Evolutionary conservation across 1,139 yeast genomes (phyloP).

Genomic region (Saccharomycopsis hybrid): DNA sequence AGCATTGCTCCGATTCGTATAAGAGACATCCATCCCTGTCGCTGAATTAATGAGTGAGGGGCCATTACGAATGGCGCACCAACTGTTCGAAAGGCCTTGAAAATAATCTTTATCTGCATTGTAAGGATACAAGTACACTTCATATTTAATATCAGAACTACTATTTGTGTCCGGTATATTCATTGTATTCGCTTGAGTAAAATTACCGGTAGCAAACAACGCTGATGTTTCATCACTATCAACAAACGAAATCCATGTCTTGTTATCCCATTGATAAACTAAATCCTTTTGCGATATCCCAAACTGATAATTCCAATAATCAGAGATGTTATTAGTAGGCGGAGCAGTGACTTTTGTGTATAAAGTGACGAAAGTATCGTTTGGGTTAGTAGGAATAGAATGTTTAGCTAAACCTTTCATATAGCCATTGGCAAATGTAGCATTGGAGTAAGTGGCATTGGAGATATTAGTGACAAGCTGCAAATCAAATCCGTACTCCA

Average conservation of each 20-base stretch:
- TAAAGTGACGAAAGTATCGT: conserved; percentile 23
- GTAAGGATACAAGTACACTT: conserved; percentile 39
- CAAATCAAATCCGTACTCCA: conserved; percentile 46
- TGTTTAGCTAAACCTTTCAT: conserved; percentile 46
- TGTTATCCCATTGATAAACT: conserved; percentile 64
- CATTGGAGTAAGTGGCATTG: conserved; percentile 19
- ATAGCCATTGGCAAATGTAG: conserved; percentile 44
- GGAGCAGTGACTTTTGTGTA: conserved; percentile 38
- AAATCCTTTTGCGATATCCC: conserved; percentile 64
- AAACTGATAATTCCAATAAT: conserved; percentile 54
- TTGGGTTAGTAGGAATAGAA: conserved; percentile 26
- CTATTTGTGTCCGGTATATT: conserved; percentile 25
- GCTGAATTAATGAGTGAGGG: conserved; percentile 32
- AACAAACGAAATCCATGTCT: conserved; percentile 52
- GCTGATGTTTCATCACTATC: conserved; percentile 74
- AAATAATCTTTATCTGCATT: conserved; percentile 31
- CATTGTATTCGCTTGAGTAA: conserved; percentile 30
- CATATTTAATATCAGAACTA: conserved; percentile 31
- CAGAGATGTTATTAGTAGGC: conserved; percentile 27
- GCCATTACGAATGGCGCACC: conserved; percentile 60
- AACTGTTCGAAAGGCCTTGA: conserved; percentile 45
- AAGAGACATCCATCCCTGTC: conserved; percentile 34
- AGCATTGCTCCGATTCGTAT: conserved; percentile 44
- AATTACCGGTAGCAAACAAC: conserved; percentile 58
- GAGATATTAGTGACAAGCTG: conserved; percentile 32